phyloP scores from a whole-genome alignment of 495 filamentous ascomycete genomes.

The Hypoxylon fuscum region DNA sequence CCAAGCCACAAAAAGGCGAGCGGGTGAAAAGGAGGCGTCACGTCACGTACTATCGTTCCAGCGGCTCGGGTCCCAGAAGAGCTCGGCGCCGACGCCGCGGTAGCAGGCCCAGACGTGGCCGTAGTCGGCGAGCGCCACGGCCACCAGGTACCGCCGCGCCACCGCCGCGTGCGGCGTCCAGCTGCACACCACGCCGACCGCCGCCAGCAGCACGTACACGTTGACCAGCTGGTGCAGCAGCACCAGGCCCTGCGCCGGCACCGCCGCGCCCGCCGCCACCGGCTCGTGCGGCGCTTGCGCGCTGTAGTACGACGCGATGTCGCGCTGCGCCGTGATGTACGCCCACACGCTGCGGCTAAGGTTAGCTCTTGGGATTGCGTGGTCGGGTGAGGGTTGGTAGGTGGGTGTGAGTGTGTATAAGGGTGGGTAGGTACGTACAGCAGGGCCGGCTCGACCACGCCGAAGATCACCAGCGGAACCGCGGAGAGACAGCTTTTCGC shows the following conservation, averaged over 20 bases:
- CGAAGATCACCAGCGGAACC: conserved; percentile 52
- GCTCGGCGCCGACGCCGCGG: conserved; percentile 58
- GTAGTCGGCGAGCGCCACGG: conserved; percentile 66
- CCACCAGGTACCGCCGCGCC: conserved; percentile 62
- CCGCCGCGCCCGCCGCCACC: conserved; percentile 54
- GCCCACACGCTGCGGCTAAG: conserved; percentile 51
- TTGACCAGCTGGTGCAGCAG: conserved; percentile 69
- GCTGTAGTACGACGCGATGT: conserved; percentile 60
- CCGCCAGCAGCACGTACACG: conserved; percentile 63
- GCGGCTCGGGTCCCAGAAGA: conserved; percentile 53
- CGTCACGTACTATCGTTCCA: conserved; percentile 71
- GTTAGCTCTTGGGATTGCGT: conserved; percentile 3
- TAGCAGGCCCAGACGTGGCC: conserved; percentile 69
- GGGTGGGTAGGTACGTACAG: conserved; percentile 51
- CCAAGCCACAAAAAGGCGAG: no score
- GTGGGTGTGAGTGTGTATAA: background rate
- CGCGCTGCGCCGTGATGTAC: conserved; percentile 51
- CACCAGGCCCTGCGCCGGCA: conserved; percentile 54
- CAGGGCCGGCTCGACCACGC: conserved; percentile 65
- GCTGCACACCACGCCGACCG: conserved; percentile 61
- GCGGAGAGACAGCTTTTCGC: conserved; percentile 39
- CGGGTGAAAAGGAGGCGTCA: no score
- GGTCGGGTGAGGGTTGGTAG: background rate
- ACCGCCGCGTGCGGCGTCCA: conserved; percentile 62
- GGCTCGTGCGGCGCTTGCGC: conserved; percentile 57